phyloP scores from a whole-genome alignment of 2,329 filamentous ascomycete species.

The Berkeleyomyces rouxiae region DNA sequence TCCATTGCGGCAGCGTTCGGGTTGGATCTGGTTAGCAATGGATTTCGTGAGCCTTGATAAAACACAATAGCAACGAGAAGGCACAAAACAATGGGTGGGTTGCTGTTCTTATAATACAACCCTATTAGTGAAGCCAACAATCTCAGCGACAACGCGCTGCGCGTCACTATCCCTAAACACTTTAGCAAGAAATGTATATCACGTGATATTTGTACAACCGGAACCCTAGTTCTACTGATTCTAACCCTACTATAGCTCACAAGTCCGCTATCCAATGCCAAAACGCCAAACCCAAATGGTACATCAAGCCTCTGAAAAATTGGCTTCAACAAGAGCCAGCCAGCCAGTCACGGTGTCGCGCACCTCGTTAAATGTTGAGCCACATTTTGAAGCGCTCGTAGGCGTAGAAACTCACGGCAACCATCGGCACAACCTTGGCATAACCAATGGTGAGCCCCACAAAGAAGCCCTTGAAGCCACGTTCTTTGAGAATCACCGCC shows the following conservation, averaged over 20 bases:
- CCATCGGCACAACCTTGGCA: constrained; percentile 83
- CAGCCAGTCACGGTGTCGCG: not conserved
- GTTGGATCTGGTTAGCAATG: not conserved
- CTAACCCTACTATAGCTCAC: not conserved
- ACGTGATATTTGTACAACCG: not conserved
- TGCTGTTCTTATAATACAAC: not conserved
- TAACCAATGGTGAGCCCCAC: constrained; percentile 90
- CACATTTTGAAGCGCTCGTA: constrained; percentile 47
- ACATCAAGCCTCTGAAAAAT: not conserved
- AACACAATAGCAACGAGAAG: not conserved
- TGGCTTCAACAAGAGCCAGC: not conserved
- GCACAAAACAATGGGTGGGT: not conserved
- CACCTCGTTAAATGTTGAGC: constrained; percentile 42
- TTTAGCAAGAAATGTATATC: not conserved
- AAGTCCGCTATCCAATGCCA: not conserved
- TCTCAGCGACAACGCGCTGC: not conserved
- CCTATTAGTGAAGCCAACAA: not conserved
- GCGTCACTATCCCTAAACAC: constrained; percentile 4
- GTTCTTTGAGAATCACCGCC: constrained; percentile 55
- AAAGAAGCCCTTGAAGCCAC: constrained; percentile 69
- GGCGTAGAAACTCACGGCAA: constrained; percentile 50
- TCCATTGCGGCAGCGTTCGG: not conserved
- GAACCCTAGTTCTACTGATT: not conserved
- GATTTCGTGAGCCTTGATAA: not conserved
- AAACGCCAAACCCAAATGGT: not conserved